phyloP scores from a whole-genome alignment of 129 eudicot genomes.

The Artemisia argyi region DNA sequence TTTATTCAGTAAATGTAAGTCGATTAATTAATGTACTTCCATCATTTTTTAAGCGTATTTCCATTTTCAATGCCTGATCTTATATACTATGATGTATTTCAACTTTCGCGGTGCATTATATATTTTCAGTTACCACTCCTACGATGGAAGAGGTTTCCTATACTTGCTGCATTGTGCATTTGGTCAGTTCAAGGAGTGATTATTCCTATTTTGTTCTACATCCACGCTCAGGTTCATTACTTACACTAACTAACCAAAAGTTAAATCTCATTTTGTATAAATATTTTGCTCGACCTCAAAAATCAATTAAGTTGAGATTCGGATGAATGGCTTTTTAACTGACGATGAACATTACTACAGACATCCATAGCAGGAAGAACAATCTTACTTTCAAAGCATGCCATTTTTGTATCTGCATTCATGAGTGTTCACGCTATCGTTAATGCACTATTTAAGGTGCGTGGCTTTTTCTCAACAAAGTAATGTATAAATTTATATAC shows the following conservation, averaged over 20 bases:
- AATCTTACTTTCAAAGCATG: constrained; percentile 32
- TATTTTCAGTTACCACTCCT: constrained; percentile 14
- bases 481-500: too few species aligned
- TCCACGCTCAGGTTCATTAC: constrained; percentile 30
- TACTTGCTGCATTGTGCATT: constrained; percentile 33
- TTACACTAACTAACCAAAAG: neutral
- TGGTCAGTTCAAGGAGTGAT: constrained; percentile 37
- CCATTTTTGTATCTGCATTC: constrained; percentile 30
- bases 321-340: neutral
- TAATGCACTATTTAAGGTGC: constrained; percentile 35
- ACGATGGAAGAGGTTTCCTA: constrained; percentile 35
- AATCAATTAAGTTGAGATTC: neutral
- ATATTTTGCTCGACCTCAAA: neutral
- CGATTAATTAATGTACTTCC: neutral
- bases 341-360: constrained; percentile 13
- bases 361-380: constrained; percentile 13
- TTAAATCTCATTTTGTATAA: neutral
- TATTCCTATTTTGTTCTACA: constrained; percentile 33
- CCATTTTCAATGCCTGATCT: too few species aligned
- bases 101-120: too few species aligned
- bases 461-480: too few species aligned
- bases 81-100: too few species aligned
- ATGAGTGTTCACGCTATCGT: constrained; percentile 33
- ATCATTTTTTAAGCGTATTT: neutral
- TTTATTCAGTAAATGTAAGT: constrained; percentile 33